These are phyloP conservation scores for Boletus barrowsii DNA, from an alignment of 768 basidiomycete genomes.

Conservation along the genomic window DNA sequence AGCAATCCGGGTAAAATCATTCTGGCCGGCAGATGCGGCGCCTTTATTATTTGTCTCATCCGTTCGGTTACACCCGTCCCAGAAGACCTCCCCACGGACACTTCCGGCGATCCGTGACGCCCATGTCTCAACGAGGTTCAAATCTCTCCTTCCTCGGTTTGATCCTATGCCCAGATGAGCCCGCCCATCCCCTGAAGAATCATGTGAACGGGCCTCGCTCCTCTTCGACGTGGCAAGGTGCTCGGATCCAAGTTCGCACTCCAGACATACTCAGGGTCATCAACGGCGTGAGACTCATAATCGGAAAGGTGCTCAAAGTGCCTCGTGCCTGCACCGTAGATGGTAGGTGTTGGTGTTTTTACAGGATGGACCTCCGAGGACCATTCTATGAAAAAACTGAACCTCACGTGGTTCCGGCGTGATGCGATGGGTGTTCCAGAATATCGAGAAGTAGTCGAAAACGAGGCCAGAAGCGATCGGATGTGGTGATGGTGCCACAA, in stretches of 20 bases:
- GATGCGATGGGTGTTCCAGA: conserved; percentile 15
- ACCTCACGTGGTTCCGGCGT: conserved; percentile 12
- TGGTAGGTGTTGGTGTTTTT: conserved; percentile 4
- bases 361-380: conserved; percentile 28
- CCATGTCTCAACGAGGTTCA: conserved; percentile 4
- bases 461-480: conserved; percentile 1
- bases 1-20: conserved; percentile 7
- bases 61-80: conserved; percentile 26
- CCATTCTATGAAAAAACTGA: conserved; percentile 19
- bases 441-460: conserved; percentile 9
- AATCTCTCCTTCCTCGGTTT: not conserved
- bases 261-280: conserved; percentile 24
- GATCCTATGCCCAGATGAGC: not conserved
- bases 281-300: conserved; percentile 25
- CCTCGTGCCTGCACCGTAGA: conserved; percentile 31
- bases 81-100: conserved; percentile 22
- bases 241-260: not conserved
- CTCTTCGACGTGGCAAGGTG: conserved; percentile 3
- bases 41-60: conserved; percentile 16
- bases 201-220: conserved; percentile 1
- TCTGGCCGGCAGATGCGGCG: conserved; percentile 8
- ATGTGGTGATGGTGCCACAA: not conserved
- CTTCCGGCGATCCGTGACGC: conserved; percentile 17
- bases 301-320: conserved; percentile 8
- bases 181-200: not conserved